Evolutionary conservation across 1,284 basidiomycete species (phyloP).

Genomic region (Malassezia vespertilionis): DNA sequence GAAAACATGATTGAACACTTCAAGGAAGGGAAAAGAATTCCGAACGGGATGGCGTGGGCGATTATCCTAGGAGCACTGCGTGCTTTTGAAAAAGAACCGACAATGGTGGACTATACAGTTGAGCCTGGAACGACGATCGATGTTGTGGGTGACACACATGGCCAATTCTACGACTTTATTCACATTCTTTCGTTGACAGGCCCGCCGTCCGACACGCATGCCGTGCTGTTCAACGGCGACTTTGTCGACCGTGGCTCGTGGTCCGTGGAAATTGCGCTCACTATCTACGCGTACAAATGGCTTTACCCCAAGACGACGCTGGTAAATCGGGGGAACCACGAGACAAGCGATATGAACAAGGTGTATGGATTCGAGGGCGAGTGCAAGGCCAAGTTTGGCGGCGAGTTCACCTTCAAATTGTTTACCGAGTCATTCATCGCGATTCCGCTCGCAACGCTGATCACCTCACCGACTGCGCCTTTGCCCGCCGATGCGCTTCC

Average conservation of each 20-base stretch:
- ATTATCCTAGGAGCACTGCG: slow-evolving; percentile 77
- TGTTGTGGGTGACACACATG: slow-evolving; percentile 39
- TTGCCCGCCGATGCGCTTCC: slow-evolving; percentile 31
- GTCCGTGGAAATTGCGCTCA: slow-evolving; percentile 91
- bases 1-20: slow-evolving; percentile 80
- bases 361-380: slow-evolving; percentile 78
- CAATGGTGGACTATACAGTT: slow-evolving; percentile 67
- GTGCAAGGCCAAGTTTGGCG: slow-evolving; percentile 56
- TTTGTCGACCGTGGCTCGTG: slow-evolving; percentile 87
- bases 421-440: slow-evolving; percentile 41
- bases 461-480: slow-evolving; percentile 62
- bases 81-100: slow-evolving; percentile 65
- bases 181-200: slow-evolving; percentile 79
- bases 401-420: slow-evolving; percentile 42
- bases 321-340: slow-evolving; percentile 77
- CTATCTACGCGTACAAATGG: slow-evolving; percentile 91
- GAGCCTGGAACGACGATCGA: slow-evolving; percentile 58
- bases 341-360: slow-evolving; percentile 71
- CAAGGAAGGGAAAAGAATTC: slow-evolving; percentile 75
- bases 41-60: slow-evolving; percentile 74
- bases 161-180: slow-evolving; percentile 75
- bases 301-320: slow-evolving; percentile 42
- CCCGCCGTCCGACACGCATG: slow-evolving; percentile 33
- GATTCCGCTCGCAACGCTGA: slow-evolving; percentile 69
- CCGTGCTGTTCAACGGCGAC: slow-evolving; percentile 44